Evolutionary conservation across 129 eudicot species (phyloP), one percentile per base, ranked within the genome.

Genomic region (Arctium minus): DNA sequence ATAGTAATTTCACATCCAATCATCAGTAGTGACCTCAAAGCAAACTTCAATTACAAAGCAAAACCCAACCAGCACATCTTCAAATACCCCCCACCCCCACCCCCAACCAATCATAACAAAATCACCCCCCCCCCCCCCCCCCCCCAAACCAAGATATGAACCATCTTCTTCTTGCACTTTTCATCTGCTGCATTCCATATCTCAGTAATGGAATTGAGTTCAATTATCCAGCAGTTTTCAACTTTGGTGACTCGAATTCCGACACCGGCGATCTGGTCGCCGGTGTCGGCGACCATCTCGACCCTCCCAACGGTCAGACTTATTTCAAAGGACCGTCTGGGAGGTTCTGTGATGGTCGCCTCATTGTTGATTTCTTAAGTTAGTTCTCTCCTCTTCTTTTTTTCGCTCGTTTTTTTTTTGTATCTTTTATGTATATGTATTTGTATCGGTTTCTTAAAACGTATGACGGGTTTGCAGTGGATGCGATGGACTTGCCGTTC

Each of bases 211-310:
- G 87, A 79, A 80, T 92, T 53, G 89, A 87, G 40, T 95, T 91
- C 90, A 88, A 88, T 27, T 91, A 87, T 79, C 98, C 97, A 5
- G 98, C 99, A 9, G 93, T 91, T 81, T 93, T 96, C 95, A 96
- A 90, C 89, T 96, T 93, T 44, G 99, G 99, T 0, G 98, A 93
- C 75, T 96, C 99, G 5, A 96, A 96, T 86, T 96, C 99, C 6
- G 98, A 96, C 81, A 93, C 98, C 0, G 98, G 99, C 8, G 87
- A 86, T 65, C 90, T 90, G 60, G 86, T 91, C 32, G 92, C 97
- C 0, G 94, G 92, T 11, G 70, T 85, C 8, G 94, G 88, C 2
- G 91, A 82, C 13, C 72, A 27, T 72, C 88, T 96, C 1, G 82
- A 65, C 1, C 83, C 88, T 35, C 97, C 97, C 1, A 84, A 93